Evolutionary conservation across 768 basidiomycete species (phyloP).

Genomic region (Boletus reticuloceps): DNA sequence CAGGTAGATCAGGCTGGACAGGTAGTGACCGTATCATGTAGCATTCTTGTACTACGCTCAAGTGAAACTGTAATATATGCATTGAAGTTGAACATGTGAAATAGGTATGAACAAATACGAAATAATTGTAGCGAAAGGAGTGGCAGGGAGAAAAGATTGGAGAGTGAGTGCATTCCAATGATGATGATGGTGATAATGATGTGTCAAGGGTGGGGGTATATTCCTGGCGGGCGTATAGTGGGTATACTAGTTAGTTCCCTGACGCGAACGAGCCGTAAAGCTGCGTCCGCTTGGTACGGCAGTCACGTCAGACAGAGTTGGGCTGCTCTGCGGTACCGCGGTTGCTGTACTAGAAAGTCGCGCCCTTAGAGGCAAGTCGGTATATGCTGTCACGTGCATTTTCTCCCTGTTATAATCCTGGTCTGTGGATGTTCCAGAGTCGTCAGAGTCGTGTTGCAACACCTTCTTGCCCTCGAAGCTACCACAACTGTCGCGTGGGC

Average conservation of each 20-base stretch:
- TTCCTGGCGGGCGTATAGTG: slow-evolving; percentile 9
- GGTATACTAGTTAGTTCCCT: slow-evolving; percentile 17
- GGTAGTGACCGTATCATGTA: slow-evolving; percentile 17
- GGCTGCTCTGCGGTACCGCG: slow-evolving; percentile 43
- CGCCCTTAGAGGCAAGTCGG: slow-evolving; percentile 42
- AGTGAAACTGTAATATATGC: slow-evolving; percentile 24
- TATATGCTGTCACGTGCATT: slow-evolving; percentile 31
- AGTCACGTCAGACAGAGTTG: slow-evolving; percentile 42
- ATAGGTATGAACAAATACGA: slow-evolving; percentile 24
- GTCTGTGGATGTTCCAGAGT: slow-evolving; percentile 30
- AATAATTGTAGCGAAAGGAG: slow-evolving; percentile 18
- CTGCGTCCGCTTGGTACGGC: slow-evolving; percentile 24
- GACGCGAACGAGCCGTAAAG: slow-evolving; percentile 19
- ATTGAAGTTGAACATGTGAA: slow-evolving; percentile 22
- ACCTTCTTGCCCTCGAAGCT: slow-evolving; percentile 37
- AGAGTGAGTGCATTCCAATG: slow-evolving; percentile 14
- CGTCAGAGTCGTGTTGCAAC: slow-evolving; percentile 27
- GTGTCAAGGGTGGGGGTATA: slow-evolving; percentile 25
- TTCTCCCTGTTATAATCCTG: slow-evolving; percentile 29
- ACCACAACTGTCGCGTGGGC: slow-evolving; percentile 66
- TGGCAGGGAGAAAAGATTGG: slow-evolving; percentile 15
- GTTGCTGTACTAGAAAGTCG: slow-evolving; percentile 58
- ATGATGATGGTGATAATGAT: slow-evolving; percentile 20
- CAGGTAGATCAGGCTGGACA: slow-evolving; percentile 14
- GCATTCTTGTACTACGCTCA: slow-evolving; percentile 24